A percentile compares a stretch with the other conserved stretches of the same genome.
phyloP scores from a whole-genome alignment of 202 grass and related monocot species.

The Panicum virgatum region DNA sequence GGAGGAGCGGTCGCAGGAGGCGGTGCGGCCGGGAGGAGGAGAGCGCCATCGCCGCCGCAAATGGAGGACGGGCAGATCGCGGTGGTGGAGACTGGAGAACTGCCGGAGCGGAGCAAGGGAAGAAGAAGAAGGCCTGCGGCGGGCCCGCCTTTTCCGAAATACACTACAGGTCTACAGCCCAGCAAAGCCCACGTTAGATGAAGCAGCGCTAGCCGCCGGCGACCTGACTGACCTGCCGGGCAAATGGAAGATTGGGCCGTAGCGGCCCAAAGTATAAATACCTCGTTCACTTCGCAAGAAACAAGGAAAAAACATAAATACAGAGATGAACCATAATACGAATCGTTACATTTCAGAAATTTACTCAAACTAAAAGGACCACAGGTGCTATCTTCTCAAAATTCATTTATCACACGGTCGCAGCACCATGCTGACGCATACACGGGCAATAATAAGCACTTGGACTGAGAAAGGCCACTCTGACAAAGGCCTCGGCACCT shows the following conservation, averaged over 20 bases:
- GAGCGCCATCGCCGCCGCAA: conserved; percentile 44
- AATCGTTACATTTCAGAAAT: background rate
- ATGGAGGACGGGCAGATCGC: conserved; percentile 30
- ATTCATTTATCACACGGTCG: background rate
- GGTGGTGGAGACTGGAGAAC: background rate
- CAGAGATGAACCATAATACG: background rate
- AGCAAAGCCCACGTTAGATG: too few relatives aligned
- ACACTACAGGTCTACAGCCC: too few relatives aligned
- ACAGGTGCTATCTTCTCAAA: background rate
- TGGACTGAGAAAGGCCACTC: background rate
- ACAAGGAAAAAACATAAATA: background rate
- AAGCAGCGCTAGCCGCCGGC: too few relatives aligned
- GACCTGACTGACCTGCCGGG: background rate
- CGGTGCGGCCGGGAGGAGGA: conserved; percentile 32
- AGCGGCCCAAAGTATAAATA: background rate
- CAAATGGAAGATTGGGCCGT: background rate
- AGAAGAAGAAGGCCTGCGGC: background rate
- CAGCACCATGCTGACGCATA: too few relatives aligned
- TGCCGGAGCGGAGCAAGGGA: background rate
- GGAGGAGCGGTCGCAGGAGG: conserved; percentile 28
- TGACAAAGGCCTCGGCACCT: background rate
- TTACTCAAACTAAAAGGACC: background rate
- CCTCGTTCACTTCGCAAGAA: background rate
- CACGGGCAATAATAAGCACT: too few relatives aligned
- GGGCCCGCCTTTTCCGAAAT: too few relatives aligned